Evolutionary conservation across 2,329 filamentous ascomycete genomes (phyloP), one percentile per base, ranked within the genome.

Genomic region (Stenocarpella maydis): DNA sequence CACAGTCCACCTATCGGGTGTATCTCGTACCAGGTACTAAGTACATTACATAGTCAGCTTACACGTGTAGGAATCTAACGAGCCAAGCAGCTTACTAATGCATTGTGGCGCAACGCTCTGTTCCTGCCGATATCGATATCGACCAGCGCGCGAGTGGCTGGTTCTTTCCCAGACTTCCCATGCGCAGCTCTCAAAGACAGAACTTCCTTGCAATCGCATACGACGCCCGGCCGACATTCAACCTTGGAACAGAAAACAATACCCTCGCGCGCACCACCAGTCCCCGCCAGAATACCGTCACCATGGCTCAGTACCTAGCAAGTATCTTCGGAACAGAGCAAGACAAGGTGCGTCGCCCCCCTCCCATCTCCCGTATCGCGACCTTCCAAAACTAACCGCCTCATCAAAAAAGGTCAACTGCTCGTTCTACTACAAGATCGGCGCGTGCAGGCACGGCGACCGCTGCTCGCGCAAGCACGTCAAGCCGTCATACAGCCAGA

Each of bases 371-470:
- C 65, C 31, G 31, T 34, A 37, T n/a, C 10, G 26, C 26, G 21
- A 43, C 17, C 61, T 43, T 24, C 28, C 41, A 67, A 34, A 26
- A 74, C 72, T 73, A 67, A 74, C 69, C 43, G 58, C 37, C n/a
- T 4, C 19, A 19, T 49, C 49, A 76, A 19, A 52, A n/a, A 53
- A 77, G 76, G 95, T 98, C 86, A 98, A 98, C 88, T 98, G 96
- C 89, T 96, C 92, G 69, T 99, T 99, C 89, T 99, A 99, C 90
- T 95, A 98, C 92, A 99, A 99, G 86, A 99, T 99, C 82, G 96
- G 96, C 80, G 96, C 96, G 67, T 99, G 96, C 86, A 92, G 96
- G 72, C 96, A 99, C 87, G 96, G 96, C 79, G 96, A 99, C 84
- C 93, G 96, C 78, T 99, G 96, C 88, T 97, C 93, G 72, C 91